A percentile compares a stretch with the other conserved stretches of the same genome.
Conservation (phyloP, 306 rosid genomes). For the Cicer bijugum region DNA sequence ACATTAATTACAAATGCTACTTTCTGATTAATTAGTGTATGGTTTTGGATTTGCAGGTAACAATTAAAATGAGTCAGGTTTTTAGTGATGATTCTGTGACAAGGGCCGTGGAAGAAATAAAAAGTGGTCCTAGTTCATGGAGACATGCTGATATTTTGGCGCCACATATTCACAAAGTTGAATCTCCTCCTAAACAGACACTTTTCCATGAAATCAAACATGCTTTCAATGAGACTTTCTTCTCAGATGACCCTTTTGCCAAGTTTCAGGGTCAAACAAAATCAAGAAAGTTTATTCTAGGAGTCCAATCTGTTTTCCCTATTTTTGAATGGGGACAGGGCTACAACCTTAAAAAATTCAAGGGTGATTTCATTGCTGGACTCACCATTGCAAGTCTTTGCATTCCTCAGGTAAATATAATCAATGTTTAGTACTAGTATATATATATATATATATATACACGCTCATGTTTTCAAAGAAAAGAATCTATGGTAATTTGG, state of each 20-base stretch:
- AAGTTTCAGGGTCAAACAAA: constrained; percentile 51
- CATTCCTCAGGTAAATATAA: constrained; percentile 68
- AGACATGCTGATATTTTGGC: constrained; percentile 37
- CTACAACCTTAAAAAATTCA: constrained; percentile 55
- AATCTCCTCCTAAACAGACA: constrained; percentile 50
- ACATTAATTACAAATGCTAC: constrained; percentile 8
- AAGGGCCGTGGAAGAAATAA: constrained; percentile 41
- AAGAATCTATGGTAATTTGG: no score
- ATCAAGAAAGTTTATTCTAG: constrained; percentile 47
- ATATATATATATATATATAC: no score
- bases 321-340: constrained; percentile 60
- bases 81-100: constrained; percentile 26
- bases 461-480: no score
- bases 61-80: constrained; percentile 43
- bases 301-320: constrained; percentile 63
- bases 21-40: constrained; percentile 9
- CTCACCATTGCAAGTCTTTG: constrained; percentile 86
- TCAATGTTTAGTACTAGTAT: no score
- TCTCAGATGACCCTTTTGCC: constrained; percentile 57
- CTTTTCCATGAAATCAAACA: constrained; percentile 46
- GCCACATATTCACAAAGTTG: constrained; percentile 47
- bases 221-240: constrained; percentile 50
- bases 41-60: constrained; percentile 14
- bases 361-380: constrained; percentile 62
- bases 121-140: constrained; percentile 34